Base-by-base conservation (phyloP, 768 basidiomycete species). In the Hemileccinum rubropunctum region DNA sequence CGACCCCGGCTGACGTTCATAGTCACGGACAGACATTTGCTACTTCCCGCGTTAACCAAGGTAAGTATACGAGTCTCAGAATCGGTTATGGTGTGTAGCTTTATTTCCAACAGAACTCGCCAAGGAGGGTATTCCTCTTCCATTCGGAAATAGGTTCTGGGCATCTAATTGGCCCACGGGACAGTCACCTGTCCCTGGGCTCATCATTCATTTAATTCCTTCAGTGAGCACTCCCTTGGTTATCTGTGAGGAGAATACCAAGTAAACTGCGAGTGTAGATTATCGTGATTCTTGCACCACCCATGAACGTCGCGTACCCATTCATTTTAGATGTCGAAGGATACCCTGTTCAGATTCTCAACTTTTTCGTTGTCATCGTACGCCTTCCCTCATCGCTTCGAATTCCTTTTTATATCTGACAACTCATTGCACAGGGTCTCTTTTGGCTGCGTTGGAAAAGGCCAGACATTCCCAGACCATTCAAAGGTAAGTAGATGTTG, bases 151-250 rank as follows among this genome's bases (percentile, higher is more conserved):
- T 54, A 72, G 62, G 21, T 79, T 83, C 56, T 81, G 80, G 81
- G 81, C 81, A 1, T 79, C 78, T 1, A 83, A 82, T 57, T 81
- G 79, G 80, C 80, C 80, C 1, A 78, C 76, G 2, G 78, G 80
- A 7, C 76, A 76, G 53, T 77, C 81, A 0, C 81, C 81, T 0
- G 59, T 82, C 21, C 79, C 80, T 0, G 81, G 79, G 0, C 70
- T 82, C 3, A 74, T 82, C 42, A 71, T 83, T 6, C 78, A 82
- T 44, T 56, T 82, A 23, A 79, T 81, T 34, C 74, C 78, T 18
- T 79, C 81, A 0, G 77, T 74, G 41, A 45, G 73, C 50, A 1
- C 4, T 12, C 3, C 11, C 18, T 26, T 35, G 3, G 10, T 17
- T 9, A 20, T 23, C 9, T 32, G 4, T 5, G 2, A 9, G 14